Conservation (phyloP, 140 eudicot species). For the Flaveria floridana region DNA sequence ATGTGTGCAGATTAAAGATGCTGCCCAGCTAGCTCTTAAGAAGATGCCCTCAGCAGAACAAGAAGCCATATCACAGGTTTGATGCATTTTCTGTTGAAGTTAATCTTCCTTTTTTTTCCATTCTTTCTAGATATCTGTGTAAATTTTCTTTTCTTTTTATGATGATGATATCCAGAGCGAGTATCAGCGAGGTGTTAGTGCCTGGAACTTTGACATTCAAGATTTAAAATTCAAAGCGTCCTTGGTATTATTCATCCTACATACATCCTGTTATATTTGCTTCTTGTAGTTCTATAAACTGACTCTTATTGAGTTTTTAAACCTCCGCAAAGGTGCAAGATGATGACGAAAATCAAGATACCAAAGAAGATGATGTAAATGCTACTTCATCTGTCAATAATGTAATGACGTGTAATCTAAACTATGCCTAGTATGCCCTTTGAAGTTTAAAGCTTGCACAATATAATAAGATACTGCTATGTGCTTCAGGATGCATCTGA, state of each 20-base stretch:
- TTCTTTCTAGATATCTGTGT: not conserved
- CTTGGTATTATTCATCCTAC: slow-evolving; percentile 43
- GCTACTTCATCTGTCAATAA: slow-evolving; percentile 38
- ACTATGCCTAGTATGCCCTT: not conserved
- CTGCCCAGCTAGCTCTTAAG: slow-evolving; percentile 92
- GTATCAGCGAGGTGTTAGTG: slow-evolving; percentile 99
- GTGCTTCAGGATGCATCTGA: slow-evolving; percentile 52
- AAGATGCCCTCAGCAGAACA: slow-evolving; percentile 93
- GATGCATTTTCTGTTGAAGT: slow-evolving; percentile 29
- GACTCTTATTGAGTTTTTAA: not conserved
- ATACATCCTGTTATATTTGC: slow-evolving; percentile 1
- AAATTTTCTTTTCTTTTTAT: slow-evolving; percentile 16
- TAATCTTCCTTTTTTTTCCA: not conserved
- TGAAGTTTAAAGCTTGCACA: not conserved
- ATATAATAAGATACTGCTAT: not conserved
- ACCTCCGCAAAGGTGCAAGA: slow-evolving; percentile 71
- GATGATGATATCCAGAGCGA: slow-evolving; percentile 59
- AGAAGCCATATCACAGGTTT: slow-evolving; percentile 95
- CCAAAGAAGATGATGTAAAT: slow-evolving; percentile 57
- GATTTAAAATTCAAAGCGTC: slow-evolving; percentile 92
- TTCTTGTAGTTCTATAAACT: not conserved
- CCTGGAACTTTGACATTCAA: slow-evolving; percentile 93
- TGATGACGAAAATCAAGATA: slow-evolving; percentile 77
- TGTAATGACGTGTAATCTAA: slow-evolving; percentile 27
- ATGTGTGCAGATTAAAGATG: slow-evolving; percentile 71